Conservation (phyloP, 345 rosid genomes). For the Ceriops tagal region DNA sequence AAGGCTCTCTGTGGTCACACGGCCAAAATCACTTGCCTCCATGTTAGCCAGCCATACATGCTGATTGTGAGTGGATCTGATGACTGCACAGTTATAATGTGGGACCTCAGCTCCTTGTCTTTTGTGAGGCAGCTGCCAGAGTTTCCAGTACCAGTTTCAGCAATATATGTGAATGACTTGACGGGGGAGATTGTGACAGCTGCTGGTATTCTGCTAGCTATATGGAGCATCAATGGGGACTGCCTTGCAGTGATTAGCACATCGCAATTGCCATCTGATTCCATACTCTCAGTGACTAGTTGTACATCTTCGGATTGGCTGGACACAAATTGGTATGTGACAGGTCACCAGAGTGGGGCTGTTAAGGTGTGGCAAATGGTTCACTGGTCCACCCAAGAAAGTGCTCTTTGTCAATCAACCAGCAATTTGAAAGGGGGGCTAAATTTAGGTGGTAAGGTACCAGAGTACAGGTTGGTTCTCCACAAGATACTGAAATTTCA, state of each 20-base stretch:
- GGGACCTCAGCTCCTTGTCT: conserved; percentile 91
- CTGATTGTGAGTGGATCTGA: conserved; percentile 92
- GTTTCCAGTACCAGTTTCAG: conserved; percentile 84
- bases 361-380: conserved; percentile 96
- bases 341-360: conserved; percentile 99
- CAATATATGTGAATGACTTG: conserved; percentile 85
- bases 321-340: conserved; percentile 89
- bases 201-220: conserved; percentile 89
- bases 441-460: conserved; percentile 55
- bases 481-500: conserved; percentile 82
- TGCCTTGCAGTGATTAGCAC: conserved; percentile 89
- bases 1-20: conserved; percentile 87
- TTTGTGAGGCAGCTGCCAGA: conserved; percentile 88
- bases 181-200: conserved; percentile 94
- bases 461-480: conserved; percentile 80
- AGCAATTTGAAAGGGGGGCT: conserved; percentile 50
- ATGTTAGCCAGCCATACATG: conserved; percentile 97
- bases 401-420: conserved; percentile 41
- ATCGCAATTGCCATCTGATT: conserved; percentile 95
- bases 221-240: conserved; percentile 98
- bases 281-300: conserved; percentile 78
- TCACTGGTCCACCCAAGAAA: conserved; percentile 57
- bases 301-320: conserved; percentile 86
- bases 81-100: conserved; percentile 85
- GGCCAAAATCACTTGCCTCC: conserved; percentile 75